Evolutionary conservation across 257 asterid species (phyloP), one percentile per base, ranked within the genome.

Genomic region (Solanum sejunctum): DNA sequence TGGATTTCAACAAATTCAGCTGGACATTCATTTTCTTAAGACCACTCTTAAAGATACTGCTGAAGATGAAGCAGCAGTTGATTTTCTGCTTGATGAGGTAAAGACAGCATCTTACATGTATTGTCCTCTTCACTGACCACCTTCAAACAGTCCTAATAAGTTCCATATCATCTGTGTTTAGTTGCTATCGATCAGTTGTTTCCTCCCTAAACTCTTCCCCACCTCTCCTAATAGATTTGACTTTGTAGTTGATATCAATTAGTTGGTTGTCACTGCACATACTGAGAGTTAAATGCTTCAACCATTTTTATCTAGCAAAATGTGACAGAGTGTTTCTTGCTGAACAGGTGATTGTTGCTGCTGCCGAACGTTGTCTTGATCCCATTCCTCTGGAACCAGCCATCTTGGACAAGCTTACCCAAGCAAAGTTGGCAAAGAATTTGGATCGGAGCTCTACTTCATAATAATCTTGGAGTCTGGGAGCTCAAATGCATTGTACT

Each of bases 21-120:
- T 96, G 92, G 99, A 96, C 86, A 92, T 95, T 87, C 92, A 96
- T 91, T 96, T 93, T 86, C 86, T 96, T 86, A 95, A 91, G 95
- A 86, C 86, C 86, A 69, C 93, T 83, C 84, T 95, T 47, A 95
- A 93, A 90, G 95, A 93, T 69, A 89, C 91, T 49, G 90, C 96
- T 13, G 98, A 95, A 77, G 98, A 96, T 86, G 98, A 95, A 92
- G 98, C 97, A 69, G 98, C 93, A 39, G 92, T 90, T 21, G 99
- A 95, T 91, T 95, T 96, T 93, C 89, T 96, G 91, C 97, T 96
- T 83, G 99, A 96, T 85, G 99, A 96, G 96, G 99, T 93, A 91
- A 88, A 7, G 64, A 77, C 26, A 54, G 82, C 52, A 77, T 77
- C 26, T 77, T 51, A 16, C 63, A 15, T 77, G 17, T 77, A 23